These are phyloP conservation scores for Chlamydomonas urium DNA, from an alignment of 139 green algal genomes.

Conservation along the genomic window DNA sequence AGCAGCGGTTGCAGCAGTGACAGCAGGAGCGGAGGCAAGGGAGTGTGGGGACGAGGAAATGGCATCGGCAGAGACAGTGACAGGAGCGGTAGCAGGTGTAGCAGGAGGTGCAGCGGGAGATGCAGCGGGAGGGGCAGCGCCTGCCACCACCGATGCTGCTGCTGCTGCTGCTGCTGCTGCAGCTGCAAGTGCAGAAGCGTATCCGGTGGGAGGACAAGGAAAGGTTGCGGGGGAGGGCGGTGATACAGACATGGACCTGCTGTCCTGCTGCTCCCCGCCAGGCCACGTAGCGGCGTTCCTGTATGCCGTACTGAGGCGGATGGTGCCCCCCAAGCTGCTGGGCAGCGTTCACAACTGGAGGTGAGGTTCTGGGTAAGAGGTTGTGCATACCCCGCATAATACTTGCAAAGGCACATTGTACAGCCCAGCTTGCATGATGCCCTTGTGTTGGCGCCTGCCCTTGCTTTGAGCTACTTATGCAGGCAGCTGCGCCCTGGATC, in stretches of 20 bases:
- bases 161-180: neutral
- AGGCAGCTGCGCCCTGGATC: too few species aligned
- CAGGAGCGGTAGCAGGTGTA: too few species aligned
- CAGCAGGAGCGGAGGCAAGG: too few species aligned
- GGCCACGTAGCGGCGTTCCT: slow-evolving; percentile 55
- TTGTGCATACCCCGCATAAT: neutral
- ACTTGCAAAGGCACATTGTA: too few species aligned
- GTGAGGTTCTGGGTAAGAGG: slow-evolving; percentile 6
- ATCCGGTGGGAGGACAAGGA: neutral
- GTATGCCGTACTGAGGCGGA: slow-evolving; percentile 53
- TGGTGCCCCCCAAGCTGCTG: slow-evolving; percentile 61
- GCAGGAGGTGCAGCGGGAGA: neutral
- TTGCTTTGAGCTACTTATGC: too few species aligned
- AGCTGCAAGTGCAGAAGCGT: neutral
- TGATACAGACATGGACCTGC: slow-evolving; percentile 9
- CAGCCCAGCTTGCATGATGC: too few species aligned
- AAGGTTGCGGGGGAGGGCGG: neutral
- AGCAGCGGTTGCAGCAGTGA: too few species aligned
- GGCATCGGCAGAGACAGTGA: too few species aligned
- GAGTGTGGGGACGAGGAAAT: too few species aligned
- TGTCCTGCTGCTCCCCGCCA: slow-evolving; percentile 45
- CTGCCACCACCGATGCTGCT: neutral
- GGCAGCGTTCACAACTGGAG: slow-evolving; percentile 31
- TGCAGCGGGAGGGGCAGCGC: too few species aligned
- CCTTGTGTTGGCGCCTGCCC: too few species aligned